Evolutionary conservation across 768 basidiomycete genomes (phyloP).

Genomic region (Boletus rubroflammeus): DNA sequence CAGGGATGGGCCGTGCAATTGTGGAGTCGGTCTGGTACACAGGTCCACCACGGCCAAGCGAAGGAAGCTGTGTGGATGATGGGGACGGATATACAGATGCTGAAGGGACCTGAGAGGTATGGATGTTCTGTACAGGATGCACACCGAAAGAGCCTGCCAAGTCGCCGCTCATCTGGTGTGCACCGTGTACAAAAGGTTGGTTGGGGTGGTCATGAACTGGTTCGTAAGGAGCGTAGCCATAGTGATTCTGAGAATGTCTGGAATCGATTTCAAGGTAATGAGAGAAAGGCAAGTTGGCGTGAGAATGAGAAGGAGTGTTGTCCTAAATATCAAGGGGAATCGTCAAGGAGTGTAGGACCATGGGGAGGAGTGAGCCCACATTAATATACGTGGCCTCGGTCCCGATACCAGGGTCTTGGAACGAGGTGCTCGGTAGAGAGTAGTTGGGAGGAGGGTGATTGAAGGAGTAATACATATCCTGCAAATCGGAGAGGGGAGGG

Average conservation of each 20-base stretch:
- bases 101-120: background rate
- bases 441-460: background rate
- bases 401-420: background rate
- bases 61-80: background rate
- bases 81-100: background rate
- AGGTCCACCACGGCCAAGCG: background rate
- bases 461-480: conserved; percentile 6
- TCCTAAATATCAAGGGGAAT: conserved; percentile 3
- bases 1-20: background rate
- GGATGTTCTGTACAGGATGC: background rate
- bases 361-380: conserved; percentile 1
- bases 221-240: background rate
- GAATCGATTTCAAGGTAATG: background rate
- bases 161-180: background rate
- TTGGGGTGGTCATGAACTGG: background rate
- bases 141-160: background rate
- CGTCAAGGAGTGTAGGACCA: background rate
- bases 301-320: background rate
- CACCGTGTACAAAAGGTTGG: background rate
- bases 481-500: background rate
- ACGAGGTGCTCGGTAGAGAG: background rate
- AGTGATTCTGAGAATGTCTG: background rate
- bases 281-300: background rate
- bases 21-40: background rate
- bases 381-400: conserved; percentile 2